Conservation (phyloP, 768 basidiomycete genomes). For the Coprinellus micaceus region DNA sequence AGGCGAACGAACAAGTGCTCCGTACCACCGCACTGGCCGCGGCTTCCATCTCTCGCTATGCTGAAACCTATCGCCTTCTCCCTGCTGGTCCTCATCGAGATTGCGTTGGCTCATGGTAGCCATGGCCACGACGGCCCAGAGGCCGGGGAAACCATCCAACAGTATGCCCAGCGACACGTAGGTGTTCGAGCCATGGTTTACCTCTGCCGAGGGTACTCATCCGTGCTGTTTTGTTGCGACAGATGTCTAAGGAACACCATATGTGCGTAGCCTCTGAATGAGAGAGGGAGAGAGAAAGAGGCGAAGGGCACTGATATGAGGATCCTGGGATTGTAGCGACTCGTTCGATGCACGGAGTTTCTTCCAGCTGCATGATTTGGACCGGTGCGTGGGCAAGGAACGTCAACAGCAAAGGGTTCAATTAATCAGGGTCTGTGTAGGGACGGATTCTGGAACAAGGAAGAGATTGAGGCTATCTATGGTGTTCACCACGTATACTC, state of each 20-base stretch:
- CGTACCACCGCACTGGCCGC: too few species aligned
- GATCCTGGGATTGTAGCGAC: conserved; percentile 57
- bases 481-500: conserved; percentile 92
- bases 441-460: conserved; percentile 77
- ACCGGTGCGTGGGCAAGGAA: conserved; percentile 47
- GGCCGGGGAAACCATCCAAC: conserved; percentile 61
- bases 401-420: neutral
- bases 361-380: conserved; percentile 93
- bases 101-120: conserved; percentile 51
- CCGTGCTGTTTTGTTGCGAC: neutral
- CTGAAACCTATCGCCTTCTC: conserved; percentile 42
- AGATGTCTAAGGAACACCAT: conserved; percentile 91
- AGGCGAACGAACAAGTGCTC: too few species aligned
- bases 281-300: too few species aligned
- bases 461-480: conserved; percentile 94
- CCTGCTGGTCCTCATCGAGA: conserved; percentile 33
- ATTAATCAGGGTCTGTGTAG: conserved; percentile 31
- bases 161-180: conserved; percentile 92
- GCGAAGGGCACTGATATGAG: too few species aligned
- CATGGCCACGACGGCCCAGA: conserved; percentile 51
- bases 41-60: conserved; percentile 33
- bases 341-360: conserved; percentile 83
- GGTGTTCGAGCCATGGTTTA: conserved; percentile 27
- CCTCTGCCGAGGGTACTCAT: neutral
- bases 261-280: conserved; percentile 45